Percentiles rank a stretch among this genome's conserved stretches.
These are phyloP conservation scores for Barbarea vulgaris DNA, from an alignment of 345 rosid species.

Conservation along the genomic window DNA sequence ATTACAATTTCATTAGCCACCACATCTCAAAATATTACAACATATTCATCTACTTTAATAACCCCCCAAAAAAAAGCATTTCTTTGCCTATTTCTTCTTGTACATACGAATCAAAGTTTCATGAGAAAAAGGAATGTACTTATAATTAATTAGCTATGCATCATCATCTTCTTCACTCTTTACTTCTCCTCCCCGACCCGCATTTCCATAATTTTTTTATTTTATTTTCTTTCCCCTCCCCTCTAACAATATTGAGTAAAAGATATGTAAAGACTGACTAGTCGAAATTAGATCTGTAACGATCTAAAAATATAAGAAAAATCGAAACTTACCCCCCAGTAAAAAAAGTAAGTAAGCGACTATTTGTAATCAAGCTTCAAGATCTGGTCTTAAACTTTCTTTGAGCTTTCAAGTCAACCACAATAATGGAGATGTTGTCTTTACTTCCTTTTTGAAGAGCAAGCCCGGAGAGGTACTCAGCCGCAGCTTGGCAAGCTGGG, in stretches of 20 bases:
- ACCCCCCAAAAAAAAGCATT: background rate
- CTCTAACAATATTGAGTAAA: conserved; percentile 32
- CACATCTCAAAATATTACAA: conserved; percentile 37
- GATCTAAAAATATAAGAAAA: conserved; percentile 33
- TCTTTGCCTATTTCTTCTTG: conserved; percentile 27
- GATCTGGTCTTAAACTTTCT: conserved; percentile 86
- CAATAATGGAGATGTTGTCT: conserved; percentile 80
- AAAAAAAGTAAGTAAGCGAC: conserved; percentile 30
- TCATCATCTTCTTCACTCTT: conserved; percentile 35
- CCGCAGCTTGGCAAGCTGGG: conserved; percentile 92
- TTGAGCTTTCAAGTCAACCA: conserved; percentile 89
- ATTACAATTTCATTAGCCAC: conserved; percentile 40
- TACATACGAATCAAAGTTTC: conserved; percentile 35
- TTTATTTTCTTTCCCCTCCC: background rate
- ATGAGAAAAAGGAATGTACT: conserved; percentile 28
- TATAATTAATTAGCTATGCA: conserved; percentile 43
- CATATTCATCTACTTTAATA: conserved; percentile 34
- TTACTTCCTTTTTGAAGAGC: conserved; percentile 93
- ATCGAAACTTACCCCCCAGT: conserved; percentile 30
- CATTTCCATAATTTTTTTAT: conserved; percentile 6
- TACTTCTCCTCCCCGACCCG: conserved; percentile 14
- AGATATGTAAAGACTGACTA: conserved; percentile 24
- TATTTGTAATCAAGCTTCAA: conserved; percentile 39
- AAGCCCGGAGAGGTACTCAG: conserved; percentile 73
- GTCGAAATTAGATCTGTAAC: conserved; percentile 29